A percentile compares a stretch with the other conserved stretches of the same genome.
Evolutionary conservation across 768 basidiomycete species (phyloP).

Genomic region (Suillus decipiens): DNA sequence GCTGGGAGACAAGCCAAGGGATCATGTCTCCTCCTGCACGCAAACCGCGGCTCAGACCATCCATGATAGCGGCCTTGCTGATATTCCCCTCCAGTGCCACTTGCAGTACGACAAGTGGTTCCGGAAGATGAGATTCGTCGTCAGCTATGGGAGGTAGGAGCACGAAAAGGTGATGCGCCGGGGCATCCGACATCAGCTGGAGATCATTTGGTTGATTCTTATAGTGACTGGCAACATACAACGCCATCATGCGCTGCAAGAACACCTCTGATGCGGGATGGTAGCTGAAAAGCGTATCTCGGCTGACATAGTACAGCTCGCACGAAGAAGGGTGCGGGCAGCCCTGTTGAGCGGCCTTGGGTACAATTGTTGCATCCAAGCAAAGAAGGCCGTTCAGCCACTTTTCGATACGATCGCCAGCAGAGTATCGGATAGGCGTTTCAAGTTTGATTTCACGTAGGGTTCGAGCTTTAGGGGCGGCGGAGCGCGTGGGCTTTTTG

Average conservation of each 20-base stretch:
- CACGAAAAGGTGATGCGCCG: constrained; percentile 95
- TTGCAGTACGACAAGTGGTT: constrained; percentile 93
- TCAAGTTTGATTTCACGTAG: constrained; percentile 94
- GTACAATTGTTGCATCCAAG: constrained; percentile 76
- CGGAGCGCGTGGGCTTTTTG: constrained; percentile 58
- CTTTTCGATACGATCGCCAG: constrained; percentile 86
- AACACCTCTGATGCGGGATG: constrained; percentile 98
- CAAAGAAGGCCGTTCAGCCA: constrained; percentile 93
- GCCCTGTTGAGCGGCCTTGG: constrained; percentile 58
- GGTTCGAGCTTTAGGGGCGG: constrained; percentile 64
- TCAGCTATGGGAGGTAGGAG: constrained; percentile 90
- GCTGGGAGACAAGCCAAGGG: constrained; percentile 92
- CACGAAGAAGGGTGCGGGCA: constrained; percentile 93
- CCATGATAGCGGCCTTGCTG: constrained; percentile 80
- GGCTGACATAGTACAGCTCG: constrained; percentile 92
- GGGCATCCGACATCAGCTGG: constrained; percentile 96
- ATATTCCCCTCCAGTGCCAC: constrained; percentile 96
- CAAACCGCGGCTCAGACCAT: constrained; percentile 79
- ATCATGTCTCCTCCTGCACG: constrained; percentile 96
- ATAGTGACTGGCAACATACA: constrained; percentile 97
- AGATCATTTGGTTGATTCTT: constrained; percentile 99
- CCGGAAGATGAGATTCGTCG: constrained; percentile 87
- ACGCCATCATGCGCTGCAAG: constrained; percentile 96
- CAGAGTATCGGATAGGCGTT: constrained; percentile 90
- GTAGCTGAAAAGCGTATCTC: constrained; percentile 96